Evolutionary conservation across 179 eudicot species (phyloP), one percentile per base, ranked within the genome.

Genomic region (Camellia oleifera): DNA sequence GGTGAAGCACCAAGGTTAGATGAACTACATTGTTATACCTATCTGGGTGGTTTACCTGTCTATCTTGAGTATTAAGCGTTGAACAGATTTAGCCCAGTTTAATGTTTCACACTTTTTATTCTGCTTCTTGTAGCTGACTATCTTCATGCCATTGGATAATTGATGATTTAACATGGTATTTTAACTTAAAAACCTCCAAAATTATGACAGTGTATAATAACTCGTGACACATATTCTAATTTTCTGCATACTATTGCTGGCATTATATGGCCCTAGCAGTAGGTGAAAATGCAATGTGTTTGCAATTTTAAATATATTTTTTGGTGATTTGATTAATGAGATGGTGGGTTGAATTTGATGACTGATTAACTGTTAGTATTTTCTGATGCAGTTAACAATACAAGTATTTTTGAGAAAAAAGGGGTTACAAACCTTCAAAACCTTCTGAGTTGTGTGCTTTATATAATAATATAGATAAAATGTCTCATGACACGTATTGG

Each of bases 91-190:
- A n/a, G 53, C 45, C 9, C 74, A 15, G 46, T 46, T 46, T 7
- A 50, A 69, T 45, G 56, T 69, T 48, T 69, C 12, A 17, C 52
- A 45, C 73, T 69, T 12, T 69, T 17, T 46, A 69, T 69, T 69
- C 42, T 17, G 73, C 73, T 45, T 1, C 53, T 42, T 14, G 53
- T 17, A 5, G 15, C 45, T 69, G 12, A 45, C 23, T 45, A 69
- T 44, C 54, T 69, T 45, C 18, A 14, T 69, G 73, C 53, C 17
- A 6, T 69, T 69, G 15, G 40, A 32, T 32, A 32, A 32, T 32
- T 32, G 40, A 32, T 32, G 40, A 32, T 32, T 32, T 32, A 32
- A 32, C 40, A 1, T 32, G 40, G 40, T 32, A 32, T 32, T 32
- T 32, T 32, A 32, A 32, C 40, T 32, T 17, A 46, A 45, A 50